Base-by-base conservation (phyloP, 1,284 basidiomycete genomes). In the Leccinum griseonigrum region DNA sequence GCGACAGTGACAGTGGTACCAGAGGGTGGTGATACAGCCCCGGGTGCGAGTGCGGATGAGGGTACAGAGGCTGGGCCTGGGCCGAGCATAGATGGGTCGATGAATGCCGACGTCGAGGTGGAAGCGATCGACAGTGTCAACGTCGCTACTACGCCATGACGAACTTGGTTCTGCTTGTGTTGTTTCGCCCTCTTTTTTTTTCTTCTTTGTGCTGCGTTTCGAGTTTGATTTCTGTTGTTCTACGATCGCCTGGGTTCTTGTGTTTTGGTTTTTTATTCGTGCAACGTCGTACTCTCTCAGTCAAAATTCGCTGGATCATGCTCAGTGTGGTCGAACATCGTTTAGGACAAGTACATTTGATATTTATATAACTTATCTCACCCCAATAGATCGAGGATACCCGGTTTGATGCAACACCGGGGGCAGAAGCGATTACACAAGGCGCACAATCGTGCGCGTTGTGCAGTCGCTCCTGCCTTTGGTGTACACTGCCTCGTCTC, bases 121-220 rank as follows among this genome's bases (percentile, higher is more conserved):
- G 54, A 36, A 11, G n/a, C 14, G 60, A 36, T 10, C 1, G 59
- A 66, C 7, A 56, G 11, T 4, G 31, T 54, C 13, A 14, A 29
- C 52, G 46, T 52, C 16, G 34, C 14, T 10, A 22, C 57, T n/a
- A 36, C 31, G 4, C 59, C 69, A 46, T 71, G 66, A 68, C 57
- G 6, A 29, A 28, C 38, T 7, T 40, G 31, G 9, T 51, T 54
- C 10, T 11, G 53, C 26, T 48, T 48, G 46, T 13, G 48, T 48
- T 48, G 46, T 13, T 48, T 48, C 18, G 11, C 6, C 14, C 7
- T 13, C 9, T 9, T 18, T 48, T 13, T 22, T 22, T 22, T 22
- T 22, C n/a, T 22, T 22, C 22, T 22, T 22, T 22, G 22, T 48
- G 18, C 6, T 48, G 1, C 11, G 5, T 22, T 22, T 22, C 18